Conservation (phyloP, 495 filamentous ascomycete species). For the Neurospora sp. region DNA sequence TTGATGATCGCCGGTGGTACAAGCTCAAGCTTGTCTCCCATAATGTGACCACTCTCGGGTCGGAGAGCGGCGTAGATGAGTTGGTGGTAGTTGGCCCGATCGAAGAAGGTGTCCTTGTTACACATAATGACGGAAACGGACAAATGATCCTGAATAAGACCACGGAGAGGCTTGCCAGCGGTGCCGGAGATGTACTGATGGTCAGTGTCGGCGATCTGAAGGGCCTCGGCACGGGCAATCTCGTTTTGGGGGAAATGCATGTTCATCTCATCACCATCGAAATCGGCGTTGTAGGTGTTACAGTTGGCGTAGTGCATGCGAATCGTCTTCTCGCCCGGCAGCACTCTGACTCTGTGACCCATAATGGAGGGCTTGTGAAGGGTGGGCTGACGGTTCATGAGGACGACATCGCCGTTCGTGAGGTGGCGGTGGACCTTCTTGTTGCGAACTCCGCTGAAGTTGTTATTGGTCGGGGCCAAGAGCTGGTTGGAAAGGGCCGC, state of each 20-base stretch:
- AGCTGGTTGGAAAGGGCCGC: slow-evolving; percentile 83
- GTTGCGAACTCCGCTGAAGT: slow-evolving; percentile 64
- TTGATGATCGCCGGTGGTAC: slow-evolving; percentile 74
- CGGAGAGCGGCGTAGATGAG: slow-evolving; percentile 80
- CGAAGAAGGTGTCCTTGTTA: slow-evolving; percentile 87
- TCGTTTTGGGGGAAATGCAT: slow-evolving; percentile 99
- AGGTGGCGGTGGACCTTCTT: slow-evolving; percentile 98
- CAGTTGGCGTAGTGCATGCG: slow-evolving; percentile 99
- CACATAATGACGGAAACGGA: slow-evolving; percentile 88
- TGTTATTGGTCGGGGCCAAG: slow-evolving; percentile 73
- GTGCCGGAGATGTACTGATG: slow-evolving; percentile 94
- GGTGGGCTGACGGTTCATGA: slow-evolving; percentile 99
- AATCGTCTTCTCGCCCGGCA: slow-evolving; percentile 91
- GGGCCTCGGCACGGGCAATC: slow-evolving; percentile 80
- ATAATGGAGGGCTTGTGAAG: slow-evolving; percentile 99
- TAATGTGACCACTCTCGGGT: slow-evolving; percentile 78
- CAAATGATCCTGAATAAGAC: slow-evolving; percentile 97
- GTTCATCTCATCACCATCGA: slow-evolving; percentile 99
- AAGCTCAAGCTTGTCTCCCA: slow-evolving; percentile 57
- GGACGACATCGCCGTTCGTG: slow-evolving; percentile 87
- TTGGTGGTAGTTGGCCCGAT: slow-evolving; percentile 80
- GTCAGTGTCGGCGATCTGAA: slow-evolving; percentile 89
- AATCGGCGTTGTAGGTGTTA: slow-evolving; percentile 99
- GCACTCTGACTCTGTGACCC: slow-evolving; percentile 86
- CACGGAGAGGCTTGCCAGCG: slow-evolving; percentile 86